Percentiles rank a stretch among this genome's conserved stretches.
phyloP scores from a whole-genome alignment of 495 filamentous ascomycete species.

The Xeromyces bisporus region DNA sequence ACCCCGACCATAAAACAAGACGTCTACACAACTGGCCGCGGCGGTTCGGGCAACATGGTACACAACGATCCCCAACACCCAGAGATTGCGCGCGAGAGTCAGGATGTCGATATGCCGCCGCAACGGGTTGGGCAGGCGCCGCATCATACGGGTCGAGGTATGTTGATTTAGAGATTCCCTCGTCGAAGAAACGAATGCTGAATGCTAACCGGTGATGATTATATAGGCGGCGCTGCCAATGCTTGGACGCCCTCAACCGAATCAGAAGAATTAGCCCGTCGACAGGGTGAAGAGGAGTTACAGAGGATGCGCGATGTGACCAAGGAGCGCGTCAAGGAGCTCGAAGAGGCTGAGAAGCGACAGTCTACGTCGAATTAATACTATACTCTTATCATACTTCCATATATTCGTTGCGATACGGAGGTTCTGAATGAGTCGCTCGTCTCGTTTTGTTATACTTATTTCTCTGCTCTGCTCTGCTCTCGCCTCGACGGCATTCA shows the following conservation, averaged over 20 bases:
- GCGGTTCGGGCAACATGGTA: constrained; percentile 61
- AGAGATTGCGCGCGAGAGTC: constrained; percentile 55
- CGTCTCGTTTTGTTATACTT: background rate
- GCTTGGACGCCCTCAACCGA: constrained; percentile 23
- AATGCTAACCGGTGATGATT: background rate
- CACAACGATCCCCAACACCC: constrained; percentile 44
- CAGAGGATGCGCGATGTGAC: constrained; percentile 19
- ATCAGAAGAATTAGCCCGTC: constrained; percentile 17
- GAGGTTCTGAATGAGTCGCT: background rate
- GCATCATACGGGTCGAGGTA: constrained; percentile 32
- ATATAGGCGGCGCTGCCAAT: constrained; percentile 28
- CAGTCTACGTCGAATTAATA: constrained; percentile 9
- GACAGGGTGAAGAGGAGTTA: constrained; percentile 22
- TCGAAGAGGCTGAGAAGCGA: constrained; percentile 15
- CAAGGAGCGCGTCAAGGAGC: constrained; percentile 23
- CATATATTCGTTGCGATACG: background rate
- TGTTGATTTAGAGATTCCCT: constrained; percentile 3
- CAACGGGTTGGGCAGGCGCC: constrained; percentile 29
- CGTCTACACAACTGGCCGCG: constrained; percentile 68
- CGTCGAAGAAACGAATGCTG: background rate
- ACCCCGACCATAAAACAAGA: constrained; percentile 72
- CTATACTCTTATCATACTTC: background rate
- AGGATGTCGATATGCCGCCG: constrained; percentile 53
- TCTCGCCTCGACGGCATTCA: background rate
- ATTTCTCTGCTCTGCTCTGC: background rate